Conservation (phyloP, 495 filamentous ascomycete species). For the Aspergillus hancockii region DNA sequence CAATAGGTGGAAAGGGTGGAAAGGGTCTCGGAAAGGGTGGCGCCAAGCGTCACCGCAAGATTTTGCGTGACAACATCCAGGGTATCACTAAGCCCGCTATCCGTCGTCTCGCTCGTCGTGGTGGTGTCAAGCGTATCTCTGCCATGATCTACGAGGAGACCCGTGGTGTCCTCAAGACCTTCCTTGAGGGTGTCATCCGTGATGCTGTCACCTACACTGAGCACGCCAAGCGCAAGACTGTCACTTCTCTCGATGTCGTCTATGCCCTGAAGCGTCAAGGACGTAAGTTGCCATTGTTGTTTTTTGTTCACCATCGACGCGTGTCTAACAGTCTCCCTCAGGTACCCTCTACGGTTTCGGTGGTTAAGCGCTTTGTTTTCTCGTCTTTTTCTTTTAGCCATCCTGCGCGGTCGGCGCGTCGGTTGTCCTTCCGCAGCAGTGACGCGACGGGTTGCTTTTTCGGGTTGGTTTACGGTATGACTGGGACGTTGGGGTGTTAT, state of each 20-base stretch:
- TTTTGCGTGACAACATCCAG: constrained; percentile 97
- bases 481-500: constrained; percentile 56
- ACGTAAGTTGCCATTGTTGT: constrained; percentile 51
- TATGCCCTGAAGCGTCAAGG: constrained; percentile 97
- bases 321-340: constrained; percentile 30
- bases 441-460: constrained; percentile 43
- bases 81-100: constrained; percentile 99
- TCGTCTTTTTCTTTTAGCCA: constrained; percentile 33
- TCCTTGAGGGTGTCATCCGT: constrained; percentile 99
- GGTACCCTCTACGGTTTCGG: constrained; percentile 97
- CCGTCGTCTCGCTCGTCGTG: constrained; percentile 98
- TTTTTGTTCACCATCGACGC: constrained; percentile 18
- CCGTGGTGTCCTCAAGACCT: constrained; percentile 99
- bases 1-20: constrained; percentile 88
- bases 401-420: constrained; percentile 41
- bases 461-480: constrained; percentile 52
- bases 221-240: constrained; percentile 98
- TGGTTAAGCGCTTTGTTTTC: constrained; percentile 68
- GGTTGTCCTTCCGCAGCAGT: constrained; percentile 33
- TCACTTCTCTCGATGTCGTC: constrained; percentile 96
- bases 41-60: constrained; percentile 92
- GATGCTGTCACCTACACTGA: constrained; percentile 99
- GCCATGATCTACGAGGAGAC: constrained; percentile 99
- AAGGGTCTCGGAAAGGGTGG: constrained; percentile 99
- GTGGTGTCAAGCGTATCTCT: constrained; percentile 99